Conservation (phyloP, 1,284 basidiomycete genomes). For the Leccinum fuscescens region DNA sequence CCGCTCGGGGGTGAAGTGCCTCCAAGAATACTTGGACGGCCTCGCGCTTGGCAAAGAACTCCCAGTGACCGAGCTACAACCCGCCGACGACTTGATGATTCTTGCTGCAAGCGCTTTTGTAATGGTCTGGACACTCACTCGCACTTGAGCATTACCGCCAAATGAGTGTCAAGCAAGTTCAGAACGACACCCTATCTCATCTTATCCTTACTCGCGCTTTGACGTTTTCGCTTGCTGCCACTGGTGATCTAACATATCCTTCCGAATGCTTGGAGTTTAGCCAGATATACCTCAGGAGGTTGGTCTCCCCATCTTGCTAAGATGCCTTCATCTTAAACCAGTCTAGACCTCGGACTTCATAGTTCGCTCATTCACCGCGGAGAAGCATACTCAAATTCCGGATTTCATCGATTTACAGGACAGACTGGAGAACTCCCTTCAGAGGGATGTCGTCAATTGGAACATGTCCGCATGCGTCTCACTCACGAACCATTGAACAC, state of each 20-base stretch:
- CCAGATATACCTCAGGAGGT: slow-evolving; percentile 77
- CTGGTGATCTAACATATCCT: slow-evolving; percentile 67
- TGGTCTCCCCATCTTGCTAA: slow-evolving; percentile 13
- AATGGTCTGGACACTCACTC: slow-evolving; percentile 56
- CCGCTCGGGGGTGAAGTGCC: slow-evolving; percentile 50
- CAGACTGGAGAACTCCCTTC: slow-evolving; percentile 74
- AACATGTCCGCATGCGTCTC: slow-evolving; percentile 80
- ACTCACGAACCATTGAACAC: slow-evolving; percentile 65
- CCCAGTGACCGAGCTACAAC: slow-evolving; percentile 78
- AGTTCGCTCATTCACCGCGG: slow-evolving; percentile 68
- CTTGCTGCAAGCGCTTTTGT: slow-evolving; percentile 71
- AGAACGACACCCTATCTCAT: slow-evolving; percentile 83
- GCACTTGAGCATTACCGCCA: slow-evolving; percentile 75
- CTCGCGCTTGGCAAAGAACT: slow-evolving; percentile 66
- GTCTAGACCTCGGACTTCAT: slow-evolving; percentile 75
- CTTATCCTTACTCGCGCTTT: slow-evolving; percentile 73
- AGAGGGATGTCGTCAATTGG: slow-evolving; percentile 74
- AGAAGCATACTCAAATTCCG: slow-evolving; percentile 84
- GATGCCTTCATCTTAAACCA: slow-evolving; percentile 5
- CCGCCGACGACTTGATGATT: slow-evolving; percentile 80
- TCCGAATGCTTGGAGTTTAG: slow-evolving; percentile 75
- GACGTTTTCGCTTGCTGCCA: slow-evolving; percentile 72
- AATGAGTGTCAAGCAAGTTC: slow-evolving; percentile 78
- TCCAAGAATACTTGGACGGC: slow-evolving; percentile 60
- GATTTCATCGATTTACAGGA: slow-evolving; percentile 80